Percentiles rank a stretch among this genome's conserved stretches.
Conservation (phyloP, 192 early-diverging fungal genomes). For the Podila horticola region DNA sequence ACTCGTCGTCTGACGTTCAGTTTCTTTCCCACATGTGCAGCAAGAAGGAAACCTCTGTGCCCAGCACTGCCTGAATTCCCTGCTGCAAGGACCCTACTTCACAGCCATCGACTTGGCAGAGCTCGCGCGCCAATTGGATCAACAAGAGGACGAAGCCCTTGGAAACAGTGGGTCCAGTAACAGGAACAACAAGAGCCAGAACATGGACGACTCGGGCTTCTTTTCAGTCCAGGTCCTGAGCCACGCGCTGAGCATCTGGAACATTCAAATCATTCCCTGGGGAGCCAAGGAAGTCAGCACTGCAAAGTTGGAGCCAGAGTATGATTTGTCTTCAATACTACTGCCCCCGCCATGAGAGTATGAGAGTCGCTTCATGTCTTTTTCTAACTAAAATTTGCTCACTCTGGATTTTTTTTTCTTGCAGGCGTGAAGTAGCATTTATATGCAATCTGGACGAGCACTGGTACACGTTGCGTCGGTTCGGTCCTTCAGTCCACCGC, state of each 20-base stretch:
- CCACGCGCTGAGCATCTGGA: slow-evolving; percentile 54
- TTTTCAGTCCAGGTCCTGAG: slow-evolving; percentile 74
- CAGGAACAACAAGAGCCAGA: slow-evolving; percentile 48
- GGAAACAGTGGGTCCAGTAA: slow-evolving; percentile 34
- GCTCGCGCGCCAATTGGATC: slow-evolving; percentile 75
- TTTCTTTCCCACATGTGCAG: slow-evolving; percentile 9
- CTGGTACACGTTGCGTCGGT: slow-evolving; percentile 73
- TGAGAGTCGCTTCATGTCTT: not conserved
- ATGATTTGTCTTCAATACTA: slow-evolving; percentile 15
- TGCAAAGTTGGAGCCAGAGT: slow-evolving; percentile 67
- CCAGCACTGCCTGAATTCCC: slow-evolving; percentile 83
- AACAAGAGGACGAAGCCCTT: slow-evolving; percentile 60
- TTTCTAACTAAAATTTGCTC: not conserved
- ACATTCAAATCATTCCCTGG: slow-evolving; percentile 66
- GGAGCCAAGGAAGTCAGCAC: slow-evolving; percentile 53
- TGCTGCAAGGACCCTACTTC: slow-evolving; percentile 75
- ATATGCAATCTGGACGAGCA: slow-evolving; percentile 78
- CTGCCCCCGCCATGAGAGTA: not conserved
- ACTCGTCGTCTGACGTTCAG: not conserved
- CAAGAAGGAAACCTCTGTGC: slow-evolving; percentile 87
- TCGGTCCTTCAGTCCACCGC: slow-evolving; percentile 67
- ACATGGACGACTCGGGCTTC: slow-evolving; percentile 74
- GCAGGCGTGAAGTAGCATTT: slow-evolving; percentile 65
- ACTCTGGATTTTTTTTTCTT: no score
- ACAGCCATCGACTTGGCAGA: slow-evolving; percentile 80